Evolutionary conservation across 73 alveolate genomes (phyloP), one percentile per base, ranked within the genome.

Genomic region (Durusdinium trenchii): DNA sequence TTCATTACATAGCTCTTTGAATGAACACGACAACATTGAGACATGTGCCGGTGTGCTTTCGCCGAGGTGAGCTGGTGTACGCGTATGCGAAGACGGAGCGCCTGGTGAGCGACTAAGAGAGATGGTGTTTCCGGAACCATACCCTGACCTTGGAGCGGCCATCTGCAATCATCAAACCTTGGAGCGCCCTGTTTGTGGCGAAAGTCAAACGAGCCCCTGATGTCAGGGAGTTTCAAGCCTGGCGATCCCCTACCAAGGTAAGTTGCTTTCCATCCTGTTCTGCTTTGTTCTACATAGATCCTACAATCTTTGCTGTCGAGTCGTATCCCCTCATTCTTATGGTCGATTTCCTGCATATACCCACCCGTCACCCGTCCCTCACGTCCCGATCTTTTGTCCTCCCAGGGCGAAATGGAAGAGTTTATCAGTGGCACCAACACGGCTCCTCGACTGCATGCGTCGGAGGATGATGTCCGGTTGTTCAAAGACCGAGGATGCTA

Each of bases 361-460:
- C n/a, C n/a, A n/a, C n/a, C n/a, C n/a, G n/a, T n/a, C n/a, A n/a
- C n/a, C n/a, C n/a, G n/a, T n/a, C n/a, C n/a, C n/a, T n/a, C n/a
- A n/a, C n/a, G n/a, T n/a, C n/a, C n/a, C n/a, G n/a, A n/a, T n/a
- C n/a, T n/a, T n/a, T n/a, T n/a, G n/a, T n/a, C n/a, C n/a, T 20
- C 94, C 73, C 28, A 86, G 86, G 87, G 99, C 47, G 99, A 99
- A 73, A 98, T 99, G 99, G 99, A 99, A 96, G 99, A 99, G 96
- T 99, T 99, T 98, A 95, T 99, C 52, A 85, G 99, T 62, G 99
- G 99, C 82, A 99, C 99, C 91, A 99, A 99, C 99, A 99, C 99
- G 9, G 99, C 48, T 45, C 83, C 84, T 43, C 71, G 71, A 36
- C 28, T 76, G 57, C 86, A 76, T 20, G 12, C 69, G 69, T 12